Conservation (phyloP, 805 yeast species). For the Metschnikowia peoriensis region DNA sequence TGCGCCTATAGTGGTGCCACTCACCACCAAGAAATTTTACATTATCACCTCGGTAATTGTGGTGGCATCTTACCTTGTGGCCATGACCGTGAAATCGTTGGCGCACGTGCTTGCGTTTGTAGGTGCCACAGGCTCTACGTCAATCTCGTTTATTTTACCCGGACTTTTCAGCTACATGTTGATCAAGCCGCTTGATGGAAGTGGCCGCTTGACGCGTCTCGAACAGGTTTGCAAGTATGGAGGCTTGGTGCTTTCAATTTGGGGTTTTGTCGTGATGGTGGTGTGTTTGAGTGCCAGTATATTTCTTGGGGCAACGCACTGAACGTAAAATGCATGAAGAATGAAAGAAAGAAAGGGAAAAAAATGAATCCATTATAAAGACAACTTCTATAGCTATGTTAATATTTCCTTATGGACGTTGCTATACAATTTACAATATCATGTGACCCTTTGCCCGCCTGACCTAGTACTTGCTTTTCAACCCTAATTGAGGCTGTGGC, state of each 20-base stretch:
- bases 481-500: conserved; percentile 40
- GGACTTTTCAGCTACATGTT: conserved; percentile 81
- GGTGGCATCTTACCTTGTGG: conserved; percentile 56
- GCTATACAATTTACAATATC: conserved; percentile 15
- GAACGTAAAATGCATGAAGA: background rate
- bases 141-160: conserved; percentile 87
- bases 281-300: conserved; percentile 59
- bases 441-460: conserved; percentile 44
- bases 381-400: background rate
- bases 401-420: background rate
- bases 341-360: background rate
- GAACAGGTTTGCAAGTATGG: conserved; percentile 39
- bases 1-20: conserved; percentile 41
- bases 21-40: conserved; percentile 25
- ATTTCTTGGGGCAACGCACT: conserved; percentile 40
- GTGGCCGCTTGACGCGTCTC: conserved; percentile 22
- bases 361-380: too few relatives aligned
- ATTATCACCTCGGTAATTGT: conserved; percentile 37
- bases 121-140: conserved; percentile 91
- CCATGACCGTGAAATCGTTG: conserved; percentile 66
- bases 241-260: conserved; percentile 56
- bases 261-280: conserved; percentile 72
- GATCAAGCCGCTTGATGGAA: conserved; percentile 46
- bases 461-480: conserved; percentile 27
- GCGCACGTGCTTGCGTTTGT: conserved; percentile 83